Evolutionary conservation across 2,329 filamentous ascomycete species (phyloP).

Genomic region (Trichoderma aggressivum): DNA sequence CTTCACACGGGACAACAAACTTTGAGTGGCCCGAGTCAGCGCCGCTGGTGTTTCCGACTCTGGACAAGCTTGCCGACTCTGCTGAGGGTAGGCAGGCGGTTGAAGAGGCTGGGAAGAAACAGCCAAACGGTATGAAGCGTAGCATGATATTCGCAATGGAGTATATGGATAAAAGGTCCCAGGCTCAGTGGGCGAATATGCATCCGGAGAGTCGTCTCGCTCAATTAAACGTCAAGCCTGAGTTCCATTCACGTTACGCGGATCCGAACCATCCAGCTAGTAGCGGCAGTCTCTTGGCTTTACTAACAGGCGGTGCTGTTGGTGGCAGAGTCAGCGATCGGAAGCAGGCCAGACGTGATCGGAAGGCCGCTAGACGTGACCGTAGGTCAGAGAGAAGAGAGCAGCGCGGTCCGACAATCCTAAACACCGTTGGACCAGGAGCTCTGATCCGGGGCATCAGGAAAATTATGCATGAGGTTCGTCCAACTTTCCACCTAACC

Average conservation of each 20-base stretch:
- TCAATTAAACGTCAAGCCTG: slow-evolving; percentile 23
- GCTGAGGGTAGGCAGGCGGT: background rate
- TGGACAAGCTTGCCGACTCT: slow-evolving; percentile 31
- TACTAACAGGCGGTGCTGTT: slow-evolving; percentile 26
- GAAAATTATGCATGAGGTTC: slow-evolving; percentile 19
- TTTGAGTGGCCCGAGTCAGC: slow-evolving; percentile 46
- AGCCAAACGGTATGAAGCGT: slow-evolving; percentile 3
- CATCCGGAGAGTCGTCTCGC: slow-evolving; percentile 23
- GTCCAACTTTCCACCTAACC: background rate
- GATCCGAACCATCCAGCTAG: slow-evolving; percentile 30
- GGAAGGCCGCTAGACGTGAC: background rate
- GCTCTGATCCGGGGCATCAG: slow-evolving; percentile 14
- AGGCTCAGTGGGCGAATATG: slow-evolving; percentile 24
- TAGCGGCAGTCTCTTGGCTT: slow-evolving; percentile 28
- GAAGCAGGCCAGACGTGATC: background rate
- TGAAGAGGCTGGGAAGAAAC: slow-evolving; percentile 6
- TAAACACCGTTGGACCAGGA: slow-evolving; percentile 4
- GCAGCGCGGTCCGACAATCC: slow-evolving; percentile 2
- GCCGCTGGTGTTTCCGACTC: slow-evolving; percentile 46
- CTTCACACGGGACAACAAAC: slow-evolving; percentile 34
- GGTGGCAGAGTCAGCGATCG: background rate
- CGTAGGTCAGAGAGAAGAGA: background rate
- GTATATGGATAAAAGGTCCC: slow-evolving; percentile 26
- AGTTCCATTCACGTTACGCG: slow-evolving; percentile 29
- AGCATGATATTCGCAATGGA: slow-evolving; percentile 20